phyloP scores from a whole-genome alignment of 1,284 basidiomycete species.

The Tilletiopsis washingtonensis region DNA sequence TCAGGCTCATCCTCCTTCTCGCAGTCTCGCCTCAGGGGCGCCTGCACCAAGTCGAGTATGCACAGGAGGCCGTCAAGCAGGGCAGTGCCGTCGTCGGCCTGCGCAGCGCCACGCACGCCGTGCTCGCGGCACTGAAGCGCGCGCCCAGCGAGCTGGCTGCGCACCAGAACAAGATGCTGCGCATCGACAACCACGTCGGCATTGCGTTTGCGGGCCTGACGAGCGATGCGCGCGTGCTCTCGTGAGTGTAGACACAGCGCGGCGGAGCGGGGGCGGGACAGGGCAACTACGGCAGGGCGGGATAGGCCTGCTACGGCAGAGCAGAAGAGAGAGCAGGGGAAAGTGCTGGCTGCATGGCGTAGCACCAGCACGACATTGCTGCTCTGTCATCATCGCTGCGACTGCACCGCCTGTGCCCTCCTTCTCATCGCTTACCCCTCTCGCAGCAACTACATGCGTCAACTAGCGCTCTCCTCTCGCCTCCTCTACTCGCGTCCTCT shows the following conservation, averaged over 20 bases:
- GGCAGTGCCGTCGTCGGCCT: conserved; percentile 95
- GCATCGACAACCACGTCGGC: conserved; percentile 98
- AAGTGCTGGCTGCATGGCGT: no score
- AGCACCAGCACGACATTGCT: no score
- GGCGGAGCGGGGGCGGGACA: neutral
- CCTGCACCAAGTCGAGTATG: conserved; percentile 95
- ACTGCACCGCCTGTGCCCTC: conserved; percentile 96
- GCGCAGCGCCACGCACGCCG: conserved; percentile 86
- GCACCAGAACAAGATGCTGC: conserved; percentile 99
- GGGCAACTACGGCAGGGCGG: no score
- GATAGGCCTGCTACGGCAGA: no score
- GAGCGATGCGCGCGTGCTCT: conserved; percentile 81
- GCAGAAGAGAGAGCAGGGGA: no score
- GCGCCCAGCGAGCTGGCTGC: conserved; percentile 97
- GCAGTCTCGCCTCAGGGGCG: conserved; percentile 44
- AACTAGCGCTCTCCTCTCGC: conserved; percentile 89
- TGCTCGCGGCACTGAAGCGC: conserved; percentile 90
- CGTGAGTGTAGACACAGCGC: neutral
- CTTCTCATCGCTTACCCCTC: conserved; percentile 96
- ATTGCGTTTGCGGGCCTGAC: conserved; percentile 97
- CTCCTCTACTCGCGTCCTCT: conserved; percentile 93
- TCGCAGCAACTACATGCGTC: conserved; percentile 83
- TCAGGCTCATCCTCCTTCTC: neutral
- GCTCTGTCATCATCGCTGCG: conserved; percentile 97
- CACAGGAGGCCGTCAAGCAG: conserved; percentile 98